Evolutionary conservation across 2,329 filamentous ascomycete genomes (phyloP), one percentile per base, ranked within the genome.

Genomic region (Fusarium dlaminii): DNA sequence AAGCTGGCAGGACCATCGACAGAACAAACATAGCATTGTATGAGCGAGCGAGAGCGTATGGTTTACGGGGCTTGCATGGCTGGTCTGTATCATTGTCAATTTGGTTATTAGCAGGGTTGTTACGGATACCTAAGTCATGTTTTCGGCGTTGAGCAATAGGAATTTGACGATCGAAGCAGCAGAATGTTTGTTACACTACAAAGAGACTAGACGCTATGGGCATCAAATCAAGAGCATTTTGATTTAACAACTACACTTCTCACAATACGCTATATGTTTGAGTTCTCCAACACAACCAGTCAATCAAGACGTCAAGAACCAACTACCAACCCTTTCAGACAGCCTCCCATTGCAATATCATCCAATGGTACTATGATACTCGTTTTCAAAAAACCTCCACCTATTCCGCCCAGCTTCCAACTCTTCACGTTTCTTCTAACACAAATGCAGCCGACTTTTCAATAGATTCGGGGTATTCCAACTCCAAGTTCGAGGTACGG

Each of bases 221-320:
- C 48, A 69, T 73, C 45, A 48, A 66, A 61, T 60, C 57, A 72
- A 65, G 59, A 73, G 45, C 55, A 66, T 73, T 70, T 73, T 61
- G 24, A 66, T 70, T 72, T 39, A 22, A 32, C 46, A 55, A 20
- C 30, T 29, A 27, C 13, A 45, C 34, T 59, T 59, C n/a, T 30
- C 24, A 40, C 40, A 27, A 36, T 43, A 51, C 43, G 58, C 71
- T 74, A n/a, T 55, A 52, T 52, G 37, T 37, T 49, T 37, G 52
- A 60, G 34, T 54, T 56, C 40, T n/a, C 39, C 30, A 30, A 55
- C 45, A 46, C 27, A 58, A 46, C 48, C 29, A 49, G 52, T 59
- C 46, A 48, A 48, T 63, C 18, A 57, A 66, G 30, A 32, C 40
- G 59, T 49, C 43, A 54, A 57, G 57, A 49, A 40, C 37, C 40